These are phyloP conservation scores for Metschnikowia matae DNA, from an alignment of 805 yeast species.

Conservation along the genomic window DNA sequence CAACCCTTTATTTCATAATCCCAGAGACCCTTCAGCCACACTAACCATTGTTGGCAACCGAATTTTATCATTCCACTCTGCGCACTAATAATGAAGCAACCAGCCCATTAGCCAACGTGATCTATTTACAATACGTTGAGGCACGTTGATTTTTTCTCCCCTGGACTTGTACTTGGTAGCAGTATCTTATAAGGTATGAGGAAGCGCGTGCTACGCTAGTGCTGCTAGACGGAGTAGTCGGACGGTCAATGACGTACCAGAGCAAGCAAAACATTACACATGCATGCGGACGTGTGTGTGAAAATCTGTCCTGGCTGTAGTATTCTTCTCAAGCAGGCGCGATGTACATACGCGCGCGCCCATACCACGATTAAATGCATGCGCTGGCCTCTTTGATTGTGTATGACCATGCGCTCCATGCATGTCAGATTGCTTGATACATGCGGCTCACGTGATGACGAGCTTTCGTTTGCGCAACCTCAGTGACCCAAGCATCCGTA, in stretches of 20 bases:
- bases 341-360: conserved; percentile 1
- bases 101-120: background rate
- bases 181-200: background rate
- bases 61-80: background rate
- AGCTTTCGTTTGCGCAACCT: conserved; percentile 3
- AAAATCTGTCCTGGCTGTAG: conserved; percentile 6
- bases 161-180: background rate
- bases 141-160: background rate
- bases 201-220: background rate
- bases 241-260: background rate
- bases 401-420: conserved; percentile 4
- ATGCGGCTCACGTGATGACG: background rate
- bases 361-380: conserved; percentile 1
- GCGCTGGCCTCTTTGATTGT: conserved; percentile 5
- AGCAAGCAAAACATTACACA: conserved; percentile 4
- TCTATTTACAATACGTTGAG: background rate
- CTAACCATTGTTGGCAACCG: background rate
- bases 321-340: conserved; percentile 5
- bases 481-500: conserved; percentile 4
- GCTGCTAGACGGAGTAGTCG: background rate
- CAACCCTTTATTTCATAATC: background rate
- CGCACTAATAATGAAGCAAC: background rate
- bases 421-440: conserved; percentile 6
- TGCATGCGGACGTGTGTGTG: conserved; percentile 5
- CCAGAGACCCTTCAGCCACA: background rate